Evolutionary conservation across 108 stramenopile genomes (phyloP), one percentile per base, ranked within the genome.

Genomic region (Pseudonitzschia multistriata): DNA sequence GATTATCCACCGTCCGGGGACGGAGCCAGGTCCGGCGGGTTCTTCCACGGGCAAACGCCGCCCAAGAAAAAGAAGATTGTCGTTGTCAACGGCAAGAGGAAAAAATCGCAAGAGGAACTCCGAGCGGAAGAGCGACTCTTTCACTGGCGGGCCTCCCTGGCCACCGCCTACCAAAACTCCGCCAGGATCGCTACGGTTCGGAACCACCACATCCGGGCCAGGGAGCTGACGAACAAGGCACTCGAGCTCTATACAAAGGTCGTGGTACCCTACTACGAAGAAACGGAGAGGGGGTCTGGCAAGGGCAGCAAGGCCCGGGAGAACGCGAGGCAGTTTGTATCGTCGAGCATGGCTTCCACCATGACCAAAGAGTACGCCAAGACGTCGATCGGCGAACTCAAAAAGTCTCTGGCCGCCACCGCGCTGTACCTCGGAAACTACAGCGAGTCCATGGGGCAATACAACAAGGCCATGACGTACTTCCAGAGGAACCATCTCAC

Each of bases 391-490:
- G 76, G 59, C 24, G 34, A 54, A 45, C 13, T 66, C 17, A 37
- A 49, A 13, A 14, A 57, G 11, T 37, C 24, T 45, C 37, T 70
- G 10, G 42, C 76, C 34, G 48, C 52, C 59, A 59, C 57, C 21
- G 33, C 22, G 27, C 52, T 66, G 5, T 48, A 70, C 35, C 34
- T 65, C 28, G 76, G 76, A 5, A 25, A 64, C 21, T 70, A 71
- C 56, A 24, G 53, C 15, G 42, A 59, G 27, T 48, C 49, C 54
- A 70, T 66, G 57, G 33, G 34, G 39, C 19, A 52, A 19, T 77
- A 77, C 55, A 10, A 15, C 31, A n/a, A 53, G 19, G 42, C 76
- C 34, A 77, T 77, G 76, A 53, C 59, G 7, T 71, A 60, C 59
- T 45, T 71, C 57, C 8, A 21, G 5, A 59, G 5, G 15, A 36